These are phyloP conservation scores for Eucalyptus marginata DNA, from an alignment of 345 rosid genomes.

Conservation along the genomic window DNA sequence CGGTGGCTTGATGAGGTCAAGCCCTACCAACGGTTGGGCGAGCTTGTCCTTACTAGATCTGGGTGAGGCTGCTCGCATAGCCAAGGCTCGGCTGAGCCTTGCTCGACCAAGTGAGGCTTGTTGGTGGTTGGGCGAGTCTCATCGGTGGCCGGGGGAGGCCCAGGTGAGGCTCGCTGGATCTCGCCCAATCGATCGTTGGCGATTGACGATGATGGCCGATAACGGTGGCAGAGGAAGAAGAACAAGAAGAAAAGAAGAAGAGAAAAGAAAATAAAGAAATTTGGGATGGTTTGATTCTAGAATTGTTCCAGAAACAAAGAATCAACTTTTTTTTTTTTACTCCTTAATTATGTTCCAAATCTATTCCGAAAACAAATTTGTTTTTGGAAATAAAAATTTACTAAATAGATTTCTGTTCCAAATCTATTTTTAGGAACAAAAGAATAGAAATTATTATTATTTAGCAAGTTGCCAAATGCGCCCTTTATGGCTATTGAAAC, in stretches of 20 bases:
- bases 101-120: rapidly evolving
- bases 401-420: no score
- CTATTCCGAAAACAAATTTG: no score
- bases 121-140: rapidly evolving
- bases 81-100: rapidly evolving
- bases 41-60: no score
- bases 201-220: rapidly evolving
- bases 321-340: no score
- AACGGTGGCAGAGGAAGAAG: rapidly evolving
- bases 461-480: rapidly evolving
- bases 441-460: no score
- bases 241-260: no score
- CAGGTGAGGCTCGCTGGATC: rapidly evolving
- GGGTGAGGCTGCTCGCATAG: rapidly evolving
- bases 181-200: rapidly evolving
- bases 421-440: rapidly evolving
- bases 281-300: no score
- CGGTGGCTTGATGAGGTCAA: rapidly evolving
- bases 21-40: rapidly evolving
- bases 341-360: rapidly evolving
- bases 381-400: no score
- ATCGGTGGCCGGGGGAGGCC: rapidly evolving
- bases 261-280: no score
- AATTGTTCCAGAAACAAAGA: rapidly evolving
- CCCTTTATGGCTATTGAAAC: constrained; percentile 50